These are phyloP conservation scores for Podaxis rugospora DNA, from an alignment of 768 basidiomycete species.

Conservation along the genomic window DNA sequence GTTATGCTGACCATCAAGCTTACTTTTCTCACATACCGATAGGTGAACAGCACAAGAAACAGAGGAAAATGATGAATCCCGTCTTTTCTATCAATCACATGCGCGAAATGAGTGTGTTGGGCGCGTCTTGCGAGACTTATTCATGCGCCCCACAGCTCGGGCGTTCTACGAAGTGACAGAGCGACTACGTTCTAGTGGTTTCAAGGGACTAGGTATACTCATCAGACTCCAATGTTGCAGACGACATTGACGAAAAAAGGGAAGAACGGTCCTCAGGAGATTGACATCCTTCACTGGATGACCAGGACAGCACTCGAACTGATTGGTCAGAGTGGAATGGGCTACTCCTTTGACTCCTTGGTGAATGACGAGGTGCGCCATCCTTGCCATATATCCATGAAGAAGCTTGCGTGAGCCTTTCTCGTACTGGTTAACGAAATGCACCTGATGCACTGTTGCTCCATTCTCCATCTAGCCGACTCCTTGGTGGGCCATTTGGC, in stretches of 20 bases:
- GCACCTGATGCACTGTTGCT: neutral
- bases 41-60: constrained; percentile 16
- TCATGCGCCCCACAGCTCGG: constrained; percentile 22
- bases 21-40: neutral
- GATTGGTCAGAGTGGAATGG: constrained; percentile 26
- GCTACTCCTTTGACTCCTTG: constrained; percentile 26
- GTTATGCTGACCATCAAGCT: neutral
- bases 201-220: neutral
- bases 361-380: constrained; percentile 23
- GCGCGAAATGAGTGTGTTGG: constrained; percentile 28
- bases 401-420: constrained; percentile 25
- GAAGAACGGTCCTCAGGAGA: constrained; percentile 17
- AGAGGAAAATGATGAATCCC: constrained; percentile 34
- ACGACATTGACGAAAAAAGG: constrained; percentile 21
- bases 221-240: constrained; percentile 18
- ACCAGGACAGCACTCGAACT: constrained; percentile 25
- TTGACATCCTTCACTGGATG: constrained; percentile 21
- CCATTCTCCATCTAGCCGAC: neutral
- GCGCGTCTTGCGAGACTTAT: neutral
- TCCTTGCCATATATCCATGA: constrained; percentile 27
- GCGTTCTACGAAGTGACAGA: constrained; percentile 30
- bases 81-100: constrained; percentile 30
- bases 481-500: neutral
- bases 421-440: neutral
- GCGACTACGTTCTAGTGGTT: constrained; percentile 16